Evolutionary conservation across 140 eudicot genomes (phyloP), one percentile per base, ranked within the genome.

Genomic region (Anethum foeniculum): DNA sequence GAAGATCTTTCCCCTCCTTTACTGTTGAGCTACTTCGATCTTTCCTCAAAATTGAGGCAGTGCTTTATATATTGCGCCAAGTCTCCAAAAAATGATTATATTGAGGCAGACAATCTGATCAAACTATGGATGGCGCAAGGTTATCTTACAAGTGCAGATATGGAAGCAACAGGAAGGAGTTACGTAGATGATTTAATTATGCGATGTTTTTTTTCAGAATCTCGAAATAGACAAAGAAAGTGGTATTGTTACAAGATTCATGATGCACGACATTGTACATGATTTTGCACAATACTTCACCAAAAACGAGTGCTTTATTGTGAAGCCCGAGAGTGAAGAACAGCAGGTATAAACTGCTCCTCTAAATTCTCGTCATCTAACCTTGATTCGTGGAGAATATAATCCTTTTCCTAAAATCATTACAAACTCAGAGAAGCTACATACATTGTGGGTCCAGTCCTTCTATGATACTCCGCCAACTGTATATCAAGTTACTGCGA

Each of bases 101-200:
- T 85, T 9, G 84, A 89, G 58, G 84, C 82, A 10, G 80, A 58
- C 11, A 80, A 81, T 62, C 64, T 89, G 83, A 67, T 91, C 25
- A 41, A 82, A 46, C 76, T 91, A 2, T 89, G 96, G 96, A 87
- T 91, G 91, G 89, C 96, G 0, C 89, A 91, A 71, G 96, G 91
- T 1, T 91, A 83, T 78, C 81, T 90, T 9, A 51, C 12, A 34
- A 36, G 75, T 74, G 41, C 48, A 21, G 83, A 86, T 34, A 77
- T 81, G 83, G 94, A 86, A 86, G 72, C 39, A 25, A 16, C 68
- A 23, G 94, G 94, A 36, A 65, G 72, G 13, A 86, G 81, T 44
- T 82, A 34, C 38, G 1, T 34, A 76, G 81, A 86, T 21, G 85
- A 77, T 41, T 65, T 92, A 58, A 52, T 82, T 0, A 80, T 83